Percentiles rank a stretch among this genome's conserved stretches.
phyloP scores from a whole-genome alignment of 345 rosid genomes.

The Aquilaria sinensis region DNA sequence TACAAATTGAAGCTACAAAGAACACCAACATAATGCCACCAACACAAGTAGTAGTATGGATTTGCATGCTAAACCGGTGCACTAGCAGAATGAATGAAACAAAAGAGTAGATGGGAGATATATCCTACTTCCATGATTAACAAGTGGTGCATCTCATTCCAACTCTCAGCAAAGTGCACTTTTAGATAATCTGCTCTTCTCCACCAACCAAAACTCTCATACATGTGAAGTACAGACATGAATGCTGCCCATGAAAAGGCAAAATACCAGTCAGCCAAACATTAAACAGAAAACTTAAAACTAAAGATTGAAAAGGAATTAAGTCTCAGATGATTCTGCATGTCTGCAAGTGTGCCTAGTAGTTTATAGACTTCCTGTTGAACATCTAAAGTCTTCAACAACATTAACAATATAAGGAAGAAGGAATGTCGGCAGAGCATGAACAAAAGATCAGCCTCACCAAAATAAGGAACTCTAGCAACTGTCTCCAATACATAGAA shows the following conservation, averaged over 20 bases:
- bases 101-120: too few relatives aligned
- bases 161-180: constrained; percentile 99
- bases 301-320: too few relatives aligned
- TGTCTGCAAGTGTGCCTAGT: too few relatives aligned
- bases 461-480: constrained; percentile 97
- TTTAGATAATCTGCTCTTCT: constrained; percentile 91
- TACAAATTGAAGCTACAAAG: too few relatives aligned
- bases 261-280: constrained; percentile 4
- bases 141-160: constrained; percentile 99
- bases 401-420: background rate
- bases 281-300: background rate
- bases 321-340: too few relatives aligned
- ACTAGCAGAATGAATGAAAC: constrained; percentile 2
- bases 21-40: too few relatives aligned
- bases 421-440: background rate
- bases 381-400: background rate
- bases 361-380: too few relatives aligned
- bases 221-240: constrained; percentile 92
- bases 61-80: background rate
- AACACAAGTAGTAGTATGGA: too few relatives aligned
- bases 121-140: constrained; percentile 93
- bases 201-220: constrained; percentile 99
- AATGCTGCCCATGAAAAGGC: constrained; percentile 49
- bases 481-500: constrained; percentile 94
- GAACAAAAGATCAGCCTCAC: constrained; percentile 30